Evolutionary conservation across 2,329 filamentous ascomycete genomes (phyloP).

Genomic region (Phyllosticta ampelicida): DNA sequence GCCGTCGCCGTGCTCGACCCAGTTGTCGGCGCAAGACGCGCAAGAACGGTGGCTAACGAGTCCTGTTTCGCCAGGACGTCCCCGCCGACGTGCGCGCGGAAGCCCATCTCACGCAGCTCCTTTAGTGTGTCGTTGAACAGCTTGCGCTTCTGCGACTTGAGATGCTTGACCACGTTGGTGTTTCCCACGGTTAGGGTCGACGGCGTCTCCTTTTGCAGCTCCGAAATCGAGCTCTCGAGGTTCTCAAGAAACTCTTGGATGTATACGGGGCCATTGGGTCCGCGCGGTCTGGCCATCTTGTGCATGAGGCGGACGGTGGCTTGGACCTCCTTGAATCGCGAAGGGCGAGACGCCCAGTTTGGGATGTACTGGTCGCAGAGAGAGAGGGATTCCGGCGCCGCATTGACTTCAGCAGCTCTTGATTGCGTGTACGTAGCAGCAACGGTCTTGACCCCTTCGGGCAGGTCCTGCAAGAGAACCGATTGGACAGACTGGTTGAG

Average conservation of each 20-base stretch:
- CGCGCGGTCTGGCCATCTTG: slow-evolving; percentile 46
- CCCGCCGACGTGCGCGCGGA: slow-evolving; percentile 70
- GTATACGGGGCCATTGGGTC: slow-evolving; percentile 45
- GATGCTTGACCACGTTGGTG: slow-evolving; percentile 70
- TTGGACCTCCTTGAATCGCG: slow-evolving; percentile 59
- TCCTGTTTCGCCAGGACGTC: slow-evolving; percentile 63
- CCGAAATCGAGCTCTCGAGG: slow-evolving; percentile 55
- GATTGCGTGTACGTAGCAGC: not conserved
- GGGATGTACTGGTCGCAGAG: slow-evolving; percentile 18
- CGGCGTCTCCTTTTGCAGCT: slow-evolving; percentile 77
- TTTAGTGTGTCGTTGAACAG: slow-evolving; percentile 83
- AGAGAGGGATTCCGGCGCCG: slow-evolving; percentile 14
- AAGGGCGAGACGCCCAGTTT: slow-evolving; percentile 36
- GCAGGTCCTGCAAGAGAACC: slow-evolving; percentile 30
- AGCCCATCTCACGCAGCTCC: slow-evolving; percentile 75
- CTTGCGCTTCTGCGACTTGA: slow-evolving; percentile 83
- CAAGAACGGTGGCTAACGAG: slow-evolving; percentile 58
- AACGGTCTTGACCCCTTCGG: not conserved
- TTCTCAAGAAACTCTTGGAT: slow-evolving; percentile 59
- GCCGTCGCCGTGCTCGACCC: slow-evolving; percentile 28
- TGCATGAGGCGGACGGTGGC: slow-evolving; percentile 67
- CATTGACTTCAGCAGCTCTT: slow-evolving; percentile 8
- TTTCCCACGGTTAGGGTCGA: slow-evolving; percentile 75
- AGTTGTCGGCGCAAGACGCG: slow-evolving; percentile 35
- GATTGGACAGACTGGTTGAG: slow-evolving; percentile 64